Percentiles rank a stretch among this genome's conserved stretches.
Conservation (phyloP, 306 rosid species). For the Vigna mungo region DNA sequence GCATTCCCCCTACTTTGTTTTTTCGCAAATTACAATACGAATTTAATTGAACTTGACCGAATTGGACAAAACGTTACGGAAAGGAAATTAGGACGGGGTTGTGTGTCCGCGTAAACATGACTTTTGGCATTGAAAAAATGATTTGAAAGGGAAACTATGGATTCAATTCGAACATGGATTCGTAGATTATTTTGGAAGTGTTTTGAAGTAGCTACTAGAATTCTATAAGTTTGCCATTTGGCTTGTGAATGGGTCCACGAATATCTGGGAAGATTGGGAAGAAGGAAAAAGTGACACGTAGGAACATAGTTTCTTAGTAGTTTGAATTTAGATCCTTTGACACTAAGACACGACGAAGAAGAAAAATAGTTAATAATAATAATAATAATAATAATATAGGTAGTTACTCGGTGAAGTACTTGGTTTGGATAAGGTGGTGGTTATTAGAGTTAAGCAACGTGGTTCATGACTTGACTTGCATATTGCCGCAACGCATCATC, state of each 20-base stretch:
- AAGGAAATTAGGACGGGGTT: slow-evolving; percentile 24
- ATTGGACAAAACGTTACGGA: slow-evolving; percentile 53
- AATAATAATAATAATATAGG: not conserved
- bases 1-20: not conserved
- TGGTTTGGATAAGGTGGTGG: slow-evolving; percentile 48
- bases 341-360: slow-evolving; percentile 42
- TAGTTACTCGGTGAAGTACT: slow-evolving; percentile 52
- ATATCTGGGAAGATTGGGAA: slow-evolving; percentile 27
- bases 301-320: slow-evolving; percentile 40
- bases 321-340: slow-evolving; percentile 38
- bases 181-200: not conserved
- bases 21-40: not conserved
- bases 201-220: slow-evolving; percentile 15
- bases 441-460: slow-evolving; percentile 47
- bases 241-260: slow-evolving; percentile 24
- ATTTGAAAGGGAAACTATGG: slow-evolving; percentile 19
- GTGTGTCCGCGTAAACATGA: slow-evolving; percentile 52
- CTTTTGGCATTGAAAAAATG: slow-evolving; percentile 35
- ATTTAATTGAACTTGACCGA: slow-evolving; percentile 36
- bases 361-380: not conserved
- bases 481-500: slow-evolving; percentile 28
- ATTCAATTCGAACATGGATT: not conserved
- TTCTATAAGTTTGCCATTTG: slow-evolving; percentile 40
- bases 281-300: slow-evolving; percentile 47
- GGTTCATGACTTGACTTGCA: slow-evolving; percentile 54